These are phyloP conservation scores for Eucalyptus rudis DNA, from an alignment of 345 rosid genomes.

Conservation along the genomic window DNA sequence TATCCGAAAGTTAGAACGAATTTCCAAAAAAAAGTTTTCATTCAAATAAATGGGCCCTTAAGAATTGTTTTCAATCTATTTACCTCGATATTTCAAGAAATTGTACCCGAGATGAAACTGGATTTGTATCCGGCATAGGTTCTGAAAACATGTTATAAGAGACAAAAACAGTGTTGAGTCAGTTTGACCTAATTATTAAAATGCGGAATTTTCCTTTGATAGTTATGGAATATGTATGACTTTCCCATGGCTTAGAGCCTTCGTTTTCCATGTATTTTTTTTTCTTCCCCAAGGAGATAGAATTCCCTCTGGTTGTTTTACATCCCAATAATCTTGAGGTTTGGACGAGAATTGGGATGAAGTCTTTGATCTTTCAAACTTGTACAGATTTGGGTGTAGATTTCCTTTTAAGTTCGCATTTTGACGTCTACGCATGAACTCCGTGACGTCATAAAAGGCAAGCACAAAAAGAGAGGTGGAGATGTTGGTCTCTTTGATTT, in stretches of 20 bases:
- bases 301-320: too few species aligned
- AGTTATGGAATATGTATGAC: neutral
- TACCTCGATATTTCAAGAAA: neutral
- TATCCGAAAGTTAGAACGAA: accelerated
- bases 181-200: neutral
- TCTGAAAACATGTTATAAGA: neutral
- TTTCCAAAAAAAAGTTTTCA: accelerated
- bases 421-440: neutral
- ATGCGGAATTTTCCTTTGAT: neutral
- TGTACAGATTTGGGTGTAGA: neutral
- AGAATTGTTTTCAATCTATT: neutral
- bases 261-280: too few species aligned
- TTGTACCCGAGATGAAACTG: neutral
- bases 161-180: too few species aligned
- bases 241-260: neutral
- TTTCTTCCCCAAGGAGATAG: too few species aligned
- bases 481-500: neutral
- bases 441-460: neutral
- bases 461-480: neutral
- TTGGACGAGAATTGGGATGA: too few species aligned
- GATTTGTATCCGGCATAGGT: neutral
- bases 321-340: too few species aligned
- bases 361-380: neutral
- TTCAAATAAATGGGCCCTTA: neutral
- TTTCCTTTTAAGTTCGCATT: neutral